A percentile compares a stretch with the other conserved stretches of the same genome.
phyloP scores from a whole-genome alignment of 176 grass and related monocot genomes.

The Triticum turgidum region DNA sequence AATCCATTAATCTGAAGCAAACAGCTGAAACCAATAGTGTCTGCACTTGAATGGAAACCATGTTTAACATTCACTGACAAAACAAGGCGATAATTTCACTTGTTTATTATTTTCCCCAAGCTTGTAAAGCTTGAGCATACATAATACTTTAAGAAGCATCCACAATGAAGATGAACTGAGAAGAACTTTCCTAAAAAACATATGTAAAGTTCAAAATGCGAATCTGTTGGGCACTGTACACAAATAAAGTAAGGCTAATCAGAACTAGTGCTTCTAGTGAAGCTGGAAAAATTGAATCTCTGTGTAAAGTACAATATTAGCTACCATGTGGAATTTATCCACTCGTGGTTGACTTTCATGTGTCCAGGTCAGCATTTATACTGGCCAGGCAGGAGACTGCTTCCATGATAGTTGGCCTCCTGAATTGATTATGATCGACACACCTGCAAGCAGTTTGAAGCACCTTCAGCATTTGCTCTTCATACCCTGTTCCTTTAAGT shows the following conservation, averaged over 20 bases:
- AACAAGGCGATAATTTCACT: not conserved
- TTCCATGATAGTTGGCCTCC: conserved; percentile 40
- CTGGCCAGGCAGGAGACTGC: conserved; percentile 26
- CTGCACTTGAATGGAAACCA: not conserved
- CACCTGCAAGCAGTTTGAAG: conserved; percentile 53
- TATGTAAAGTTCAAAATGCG: not conserved
- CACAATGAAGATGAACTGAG: not conserved
- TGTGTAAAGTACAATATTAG: not conserved
- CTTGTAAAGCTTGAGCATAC: not conserved
- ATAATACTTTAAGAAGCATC: not conserved
- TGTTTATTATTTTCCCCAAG: not conserved
- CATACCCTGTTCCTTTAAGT: conserved; percentile 27
- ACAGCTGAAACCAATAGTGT: too few relatives aligned
- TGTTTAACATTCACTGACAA: not conserved
- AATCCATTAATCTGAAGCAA: too few relatives aligned
- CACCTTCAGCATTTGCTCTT: conserved; percentile 56
- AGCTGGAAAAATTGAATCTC: not conserved
- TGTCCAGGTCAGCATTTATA: not conserved
- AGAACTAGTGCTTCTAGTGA: not conserved
- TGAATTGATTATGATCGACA: conserved; percentile 29
- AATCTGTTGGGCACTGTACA: not conserved
- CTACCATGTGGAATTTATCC: not conserved
- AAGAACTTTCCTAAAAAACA: not conserved
- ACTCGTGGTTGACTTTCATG: not conserved
- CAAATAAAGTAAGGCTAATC: not conserved